These are phyloP conservation scores for Clonostachys rosea DNA, from an alignment of 2,329 filamentous ascomycete species.

Conservation along the genomic window DNA sequence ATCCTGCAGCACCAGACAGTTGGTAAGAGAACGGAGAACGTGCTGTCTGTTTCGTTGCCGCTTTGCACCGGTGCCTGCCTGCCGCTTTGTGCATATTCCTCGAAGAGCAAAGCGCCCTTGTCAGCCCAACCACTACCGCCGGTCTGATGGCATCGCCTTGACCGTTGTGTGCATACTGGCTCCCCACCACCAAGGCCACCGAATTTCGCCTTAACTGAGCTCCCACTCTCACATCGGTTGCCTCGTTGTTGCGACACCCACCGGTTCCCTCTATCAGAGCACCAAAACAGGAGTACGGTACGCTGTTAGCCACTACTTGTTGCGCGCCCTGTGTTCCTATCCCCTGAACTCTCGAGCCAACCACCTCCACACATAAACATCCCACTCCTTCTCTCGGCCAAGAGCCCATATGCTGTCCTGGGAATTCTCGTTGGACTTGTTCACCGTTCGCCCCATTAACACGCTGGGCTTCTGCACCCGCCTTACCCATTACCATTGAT, in stretches of 20 bases:
- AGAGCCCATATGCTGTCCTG: neutral
- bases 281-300: neutral
- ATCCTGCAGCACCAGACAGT: too few species aligned
- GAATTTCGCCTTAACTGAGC: neutral
- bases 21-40: too few species aligned
- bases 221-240: neutral
- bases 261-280: neutral
- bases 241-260: neutral
- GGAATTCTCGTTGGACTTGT: neutral
- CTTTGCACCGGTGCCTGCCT: too few species aligned
- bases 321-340: too few species aligned
- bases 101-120: too few species aligned
- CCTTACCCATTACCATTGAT: neutral
- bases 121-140: too few species aligned
- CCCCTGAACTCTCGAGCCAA: neutral
- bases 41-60: too few species aligned
- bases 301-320: neutral
- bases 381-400: neutral
- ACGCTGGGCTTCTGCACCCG: too few species aligned
- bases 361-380: neutral
- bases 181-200: neutral
- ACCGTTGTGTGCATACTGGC: neutral
- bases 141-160: too few species aligned
- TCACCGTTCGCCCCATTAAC: neutral
- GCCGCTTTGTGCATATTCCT: too few species aligned